Conservation (phyloP, 225 moss, liverwort and hornwort species). For the Antitrichia curtipendula region DNA sequence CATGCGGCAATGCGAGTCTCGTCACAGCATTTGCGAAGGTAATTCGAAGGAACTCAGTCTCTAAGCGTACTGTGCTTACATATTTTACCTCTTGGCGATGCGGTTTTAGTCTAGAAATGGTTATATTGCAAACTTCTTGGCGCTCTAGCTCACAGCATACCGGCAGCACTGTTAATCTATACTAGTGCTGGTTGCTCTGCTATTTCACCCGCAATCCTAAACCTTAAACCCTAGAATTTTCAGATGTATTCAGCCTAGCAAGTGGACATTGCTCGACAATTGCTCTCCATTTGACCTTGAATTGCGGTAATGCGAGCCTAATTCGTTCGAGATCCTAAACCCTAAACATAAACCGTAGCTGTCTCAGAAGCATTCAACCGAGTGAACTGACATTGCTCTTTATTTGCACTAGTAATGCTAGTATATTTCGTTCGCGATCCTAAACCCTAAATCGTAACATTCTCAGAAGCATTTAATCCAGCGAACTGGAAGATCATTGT, state of each 20-base stretch:
- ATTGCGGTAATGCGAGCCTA: background rate
- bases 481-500: background rate
- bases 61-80: background rate
- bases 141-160: background rate
- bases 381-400: background rate
- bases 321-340: background rate
- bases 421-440: background rate
- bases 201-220: background rate
- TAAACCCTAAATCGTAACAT: background rate
- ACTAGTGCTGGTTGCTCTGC: background rate
- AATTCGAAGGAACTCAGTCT: background rate
- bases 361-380: background rate
- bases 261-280: background rate
- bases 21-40: slow-evolving; percentile 11
- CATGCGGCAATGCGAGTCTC: background rate
- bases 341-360: background rate
- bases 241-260: background rate
- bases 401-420: background rate
- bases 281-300: background rate
- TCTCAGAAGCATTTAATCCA: background rate
- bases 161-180: background rate
- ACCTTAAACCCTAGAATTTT: background rate
- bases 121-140: background rate
- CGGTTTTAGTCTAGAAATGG: background rate
- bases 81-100: background rate